Conservation (phyloP, 345 rosid genomes). For the thale cress (Arabidopsis thaliana) region TAIR10.1 NC_003075.7:14681501-14682000, state of each 20-base stretch:
- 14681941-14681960: constrained; percentile 14
- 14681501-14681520: constrained; percentile 70
- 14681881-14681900: constrained; percentile 10
- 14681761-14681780: constrained; percentile 40
- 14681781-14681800: constrained; percentile 50
- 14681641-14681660: constrained; percentile 68
- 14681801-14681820: constrained; percentile 60
- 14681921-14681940: constrained; percentile 5
- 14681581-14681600: constrained; percentile 74
- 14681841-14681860: constrained; percentile 20
- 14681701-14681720: constrained; percentile 98
- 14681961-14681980: not conserved
- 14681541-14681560: constrained; percentile 88
- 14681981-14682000: too few species aligned
- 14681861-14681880: constrained; percentile 42
- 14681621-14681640: constrained; percentile 67
- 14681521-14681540: constrained; percentile 78
- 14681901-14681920: constrained; percentile 12
- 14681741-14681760: constrained; percentile 77
- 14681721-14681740: constrained; percentile 86
- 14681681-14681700: constrained; percentile 77
- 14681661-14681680: constrained; percentile 72
- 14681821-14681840: constrained; percentile 50
- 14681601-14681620: constrained; percentile 92
- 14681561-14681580: constrained; percentile 79